A percentile compares a stretch with the other conserved stretches of the same genome.
These are phyloP conservation scores for Eucalyptus melliodora DNA, from an alignment of 345 rosid species.

Conservation along the genomic window DNA sequence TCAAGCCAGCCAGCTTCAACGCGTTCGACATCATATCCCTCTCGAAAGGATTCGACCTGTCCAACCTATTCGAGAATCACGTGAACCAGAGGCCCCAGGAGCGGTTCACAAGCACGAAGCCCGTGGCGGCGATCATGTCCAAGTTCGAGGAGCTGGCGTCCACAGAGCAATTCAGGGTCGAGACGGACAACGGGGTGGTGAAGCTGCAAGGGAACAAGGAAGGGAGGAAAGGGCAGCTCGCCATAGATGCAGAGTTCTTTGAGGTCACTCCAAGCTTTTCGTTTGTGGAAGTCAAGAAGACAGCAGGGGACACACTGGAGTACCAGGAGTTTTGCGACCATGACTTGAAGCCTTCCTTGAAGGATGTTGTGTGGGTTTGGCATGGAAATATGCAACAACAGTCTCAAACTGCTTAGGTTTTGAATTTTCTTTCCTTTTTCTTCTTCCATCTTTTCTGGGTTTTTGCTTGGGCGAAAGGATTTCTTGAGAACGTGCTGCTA, in stretches of 20 bases:
- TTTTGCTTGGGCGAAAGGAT: background rate
- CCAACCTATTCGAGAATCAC: slow-evolving; percentile 59
- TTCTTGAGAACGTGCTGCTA: background rate
- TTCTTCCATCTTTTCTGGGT: background rate
- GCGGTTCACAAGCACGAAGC: slow-evolving; percentile 42
- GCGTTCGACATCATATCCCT: slow-evolving; percentile 77
- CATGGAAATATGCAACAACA: slow-evolving; percentile 24
- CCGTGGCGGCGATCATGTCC: slow-evolving; percentile 53
- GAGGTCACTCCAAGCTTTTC: slow-evolving; percentile 65
- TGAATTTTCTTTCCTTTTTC: background rate
- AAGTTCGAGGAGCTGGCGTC: slow-evolving; percentile 64
- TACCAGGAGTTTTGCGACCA: slow-evolving; percentile 48
- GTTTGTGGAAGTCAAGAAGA: slow-evolving; percentile 70
- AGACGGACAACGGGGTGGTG: slow-evolving; percentile 39
- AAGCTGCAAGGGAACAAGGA: slow-evolving; percentile 44
- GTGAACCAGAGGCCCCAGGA: slow-evolving; percentile 11
- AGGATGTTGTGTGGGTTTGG: slow-evolving; percentile 93
- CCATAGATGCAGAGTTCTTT: slow-evolving; percentile 58
- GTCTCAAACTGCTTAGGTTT: background rate
- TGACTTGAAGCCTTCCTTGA: slow-evolving; percentile 63
- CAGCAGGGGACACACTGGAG: slow-evolving; percentile 71
- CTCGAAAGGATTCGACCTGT: slow-evolving; percentile 70
- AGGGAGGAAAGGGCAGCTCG: slow-evolving; percentile 84
- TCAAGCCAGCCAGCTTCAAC: slow-evolving; percentile 37
- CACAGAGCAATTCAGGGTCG: slow-evolving; percentile 33